Conservation (phyloP, 306 rosid species). For the Cucurbita pepo region DNA sequence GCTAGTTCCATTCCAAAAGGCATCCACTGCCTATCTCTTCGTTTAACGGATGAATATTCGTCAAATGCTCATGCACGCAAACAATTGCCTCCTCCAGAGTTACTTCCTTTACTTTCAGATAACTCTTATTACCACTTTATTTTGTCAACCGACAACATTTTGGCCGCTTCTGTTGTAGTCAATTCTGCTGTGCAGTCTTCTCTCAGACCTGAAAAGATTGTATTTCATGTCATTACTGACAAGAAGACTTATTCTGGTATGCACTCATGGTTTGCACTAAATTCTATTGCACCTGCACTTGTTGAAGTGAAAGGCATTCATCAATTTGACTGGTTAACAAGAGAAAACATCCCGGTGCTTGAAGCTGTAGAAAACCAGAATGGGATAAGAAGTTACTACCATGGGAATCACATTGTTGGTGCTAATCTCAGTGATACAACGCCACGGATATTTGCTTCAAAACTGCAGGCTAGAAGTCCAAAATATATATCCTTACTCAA, state of each 20-base stretch:
- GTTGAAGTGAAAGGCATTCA: conserved; percentile 93
- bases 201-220: conserved; percentile 59
- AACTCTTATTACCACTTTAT: conserved; percentile 82
- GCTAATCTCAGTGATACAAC: conserved; percentile 59
- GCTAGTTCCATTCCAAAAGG: conserved; percentile 96
- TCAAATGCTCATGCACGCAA: conserved; percentile 97
- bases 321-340: conserved; percentile 98
- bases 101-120: conserved; percentile 74
- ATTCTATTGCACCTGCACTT: conserved; percentile 77
- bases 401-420: conserved; percentile 65
- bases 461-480: conserved; percentile 91
- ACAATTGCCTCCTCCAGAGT: conserved; percentile 90
- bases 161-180: conserved; percentile 98
- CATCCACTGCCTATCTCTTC: conserved; percentile 87
- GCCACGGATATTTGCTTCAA: conserved; percentile 65
- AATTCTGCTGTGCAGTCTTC: conserved; percentile 84
- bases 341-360: conserved; percentile 96
- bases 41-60: conserved; percentile 96
- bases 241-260: conserved; percentile 93
- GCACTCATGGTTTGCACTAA: conserved; percentile 99
- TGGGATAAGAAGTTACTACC: conserved; percentile 82
- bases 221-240: conserved; percentile 95
- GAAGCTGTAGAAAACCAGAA: conserved; percentile 92
- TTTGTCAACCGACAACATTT: conserved; percentile 82
- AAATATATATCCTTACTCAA: conserved; percentile 95